Evolutionary conservation across 371 early-diverging fungal species (phyloP), one percentile per base, ranked within the genome.

Genomic region (Mortierella sp.): DNA sequence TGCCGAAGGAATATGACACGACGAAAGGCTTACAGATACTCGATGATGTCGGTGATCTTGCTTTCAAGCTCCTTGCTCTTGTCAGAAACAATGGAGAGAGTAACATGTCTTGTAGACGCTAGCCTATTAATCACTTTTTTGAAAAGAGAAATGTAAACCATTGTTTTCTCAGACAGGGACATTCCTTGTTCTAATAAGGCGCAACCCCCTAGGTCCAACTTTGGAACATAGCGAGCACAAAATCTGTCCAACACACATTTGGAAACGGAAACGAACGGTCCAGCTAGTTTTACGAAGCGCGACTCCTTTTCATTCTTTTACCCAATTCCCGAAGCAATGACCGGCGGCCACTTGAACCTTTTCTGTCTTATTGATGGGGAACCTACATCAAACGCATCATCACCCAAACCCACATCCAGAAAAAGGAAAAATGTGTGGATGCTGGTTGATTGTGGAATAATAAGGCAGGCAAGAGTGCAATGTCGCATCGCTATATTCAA

Each of bases 231-330:
- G 65, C 40, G 58, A 64, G 71, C 71, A 64, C 48, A 64, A 64
- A 70, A 64, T 58, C 65, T 70, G 71, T 52, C 71, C 58, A 70
- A 19, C 65, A 70, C 65, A 64, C 65, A 70, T 36, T 59, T 58
- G 71, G 71, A 32, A 50, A 19, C 71, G 50, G 71, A 70, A 70
- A 47, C 65, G 19, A 70, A 52, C 19, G 48, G 59, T 59, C 52
- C 52, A 52, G 52, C 52, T 19, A 52, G 52, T 3, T 11, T 52
- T n/a, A 52, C 52, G 52, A 8, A 8, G 52, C 52, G 22, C 52
- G 19, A 16, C 16, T 8, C 19, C 4, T 22, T 19, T 19, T 52
- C n/a, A n/a, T n/a, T 52, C 52, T 36, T 36, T 36, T 6, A 3
- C 36, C 36, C 3, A 5, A 36, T 6, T 5, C 36, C 36, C 3